phyloP scores from a whole-genome alignment of 345 rosid species.

The Citrus hindsii region DNA sequence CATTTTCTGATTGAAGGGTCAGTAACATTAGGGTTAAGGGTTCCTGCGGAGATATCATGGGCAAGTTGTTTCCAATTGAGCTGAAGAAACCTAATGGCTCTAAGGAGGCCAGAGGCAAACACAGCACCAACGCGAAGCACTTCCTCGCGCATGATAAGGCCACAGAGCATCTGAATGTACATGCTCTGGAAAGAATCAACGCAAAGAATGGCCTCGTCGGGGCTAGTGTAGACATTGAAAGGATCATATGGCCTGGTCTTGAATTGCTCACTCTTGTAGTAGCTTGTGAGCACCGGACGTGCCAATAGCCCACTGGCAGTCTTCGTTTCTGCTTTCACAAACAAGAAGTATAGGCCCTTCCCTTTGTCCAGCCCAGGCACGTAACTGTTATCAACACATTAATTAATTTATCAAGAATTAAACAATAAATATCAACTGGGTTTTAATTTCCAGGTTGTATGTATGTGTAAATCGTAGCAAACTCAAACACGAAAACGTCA shows the following conservation, averaged over 20 bases:
- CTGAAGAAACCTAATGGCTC: constrained; percentile 82
- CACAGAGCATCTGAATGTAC: constrained; percentile 89
- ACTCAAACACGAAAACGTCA: too few relatives aligned
- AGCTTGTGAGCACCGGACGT: constrained; percentile 90
- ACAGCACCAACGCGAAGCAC: constrained; percentile 91
- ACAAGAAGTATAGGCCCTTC: constrained; percentile 77
- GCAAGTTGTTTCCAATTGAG: constrained; percentile 60
- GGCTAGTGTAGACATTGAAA: constrained; percentile 78
- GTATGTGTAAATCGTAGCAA: too few relatives aligned
- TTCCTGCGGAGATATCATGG: constrained; percentile 57
- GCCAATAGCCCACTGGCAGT: constrained; percentile 84
- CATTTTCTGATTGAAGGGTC: constrained; percentile 47
- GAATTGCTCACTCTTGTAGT: constrained; percentile 84
- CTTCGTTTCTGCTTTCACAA: constrained; percentile 76
- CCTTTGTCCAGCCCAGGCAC: constrained; percentile 85
- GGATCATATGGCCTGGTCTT: constrained; percentile 76
- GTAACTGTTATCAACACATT: constrained; percentile 39
- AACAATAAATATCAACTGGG: background rate
- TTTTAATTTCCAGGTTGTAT: background rate
- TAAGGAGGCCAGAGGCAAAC: constrained; percentile 84
- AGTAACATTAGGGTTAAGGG: constrained; percentile 46
- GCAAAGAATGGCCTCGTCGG: constrained; percentile 83
- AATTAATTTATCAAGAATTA: background rate
- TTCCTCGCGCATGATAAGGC: constrained; percentile 60
- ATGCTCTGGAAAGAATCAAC: constrained; percentile 83